Evolutionary conservation across 768 basidiomycete species (phyloP).

Genomic region (Phlegmacium glaucopus): DNA sequence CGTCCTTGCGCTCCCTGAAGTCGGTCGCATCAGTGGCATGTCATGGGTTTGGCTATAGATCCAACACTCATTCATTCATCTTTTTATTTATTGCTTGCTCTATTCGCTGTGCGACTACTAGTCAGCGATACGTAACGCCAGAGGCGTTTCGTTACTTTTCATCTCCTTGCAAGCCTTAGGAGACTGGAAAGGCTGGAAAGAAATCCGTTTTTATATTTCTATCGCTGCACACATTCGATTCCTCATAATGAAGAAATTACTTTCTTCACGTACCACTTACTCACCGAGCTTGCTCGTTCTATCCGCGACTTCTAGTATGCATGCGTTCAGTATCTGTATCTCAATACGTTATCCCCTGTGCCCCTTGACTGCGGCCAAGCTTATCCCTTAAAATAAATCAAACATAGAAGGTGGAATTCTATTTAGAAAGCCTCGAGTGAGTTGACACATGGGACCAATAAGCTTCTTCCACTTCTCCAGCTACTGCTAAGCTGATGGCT

Average conservation of each 20-base stretch:
- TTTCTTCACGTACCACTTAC: slow-evolving; percentile 10
- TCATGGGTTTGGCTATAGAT: slow-evolving; percentile 47
- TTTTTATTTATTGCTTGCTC: slow-evolving; percentile 1
- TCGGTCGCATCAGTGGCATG: slow-evolving; percentile 52
- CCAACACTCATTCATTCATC: slow-evolving; percentile 4
- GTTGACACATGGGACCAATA: slow-evolving; percentile 37
- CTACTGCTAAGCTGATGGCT: slow-evolving; percentile 36
- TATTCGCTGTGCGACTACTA: slow-evolving; percentile 4
- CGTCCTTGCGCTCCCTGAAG: slow-evolving; percentile 33
- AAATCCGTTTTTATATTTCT: slow-evolving; percentile 13
- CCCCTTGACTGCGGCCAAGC: slow-evolving; percentile 7
- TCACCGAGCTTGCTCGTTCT: slow-evolving; percentile 26
- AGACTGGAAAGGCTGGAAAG: slow-evolving; percentile 15
- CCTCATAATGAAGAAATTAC: slow-evolving; percentile 14
- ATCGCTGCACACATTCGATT: slow-evolving; percentile 8
- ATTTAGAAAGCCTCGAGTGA: too few relatives aligned
- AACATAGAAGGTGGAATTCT: neutral
- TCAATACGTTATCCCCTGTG: slow-evolving; percentile 6
- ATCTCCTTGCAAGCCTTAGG: slow-evolving; percentile 13
- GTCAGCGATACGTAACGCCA: slow-evolving; percentile 22
- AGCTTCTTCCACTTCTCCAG: slow-evolving; percentile 29
- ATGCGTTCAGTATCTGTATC: too few relatives aligned
- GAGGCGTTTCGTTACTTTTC: slow-evolving; percentile 22
- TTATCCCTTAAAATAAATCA: slow-evolving; percentile 8
- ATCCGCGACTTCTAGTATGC: slow-evolving; percentile 13